Evolutionary conservation across 495 filamentous ascomycete genomes (phyloP), one percentile per base, ranked within the genome.

Genomic region (Lepidopterella palustris): DNA sequence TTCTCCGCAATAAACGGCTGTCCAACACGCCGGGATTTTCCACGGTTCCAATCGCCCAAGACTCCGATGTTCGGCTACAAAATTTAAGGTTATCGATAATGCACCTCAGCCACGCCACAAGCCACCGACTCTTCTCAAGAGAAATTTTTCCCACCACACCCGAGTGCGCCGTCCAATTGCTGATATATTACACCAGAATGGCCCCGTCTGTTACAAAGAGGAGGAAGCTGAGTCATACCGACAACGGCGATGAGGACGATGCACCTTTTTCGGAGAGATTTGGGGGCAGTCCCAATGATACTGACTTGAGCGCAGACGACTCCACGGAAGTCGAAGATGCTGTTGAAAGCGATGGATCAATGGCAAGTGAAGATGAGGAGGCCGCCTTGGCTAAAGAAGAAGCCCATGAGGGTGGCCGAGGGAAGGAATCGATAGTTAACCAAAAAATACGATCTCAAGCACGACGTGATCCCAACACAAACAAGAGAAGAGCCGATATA

Each of bases 191-290:
- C 18, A 10, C 23, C 15, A 60, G 2, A 32, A 74, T 72, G 70
- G 59, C 68, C 9, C 42, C 54, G 29, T 61, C 60, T 5, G 65
- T 59, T n/a, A 57, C 35, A 8, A 74, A 74, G 58, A 61, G 64
- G 45, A 68, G 71, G 49, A 74, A 72, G 59, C 29, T 72, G 10
- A 59, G 59, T 11, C 65, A 69, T 57, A 45, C 59, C 24, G 57
- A 65, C 5, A 63, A 60, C 29, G 53, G 56, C 20, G 57, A 63
- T 11, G 54, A 61, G 2, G 62, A 53, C 25, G 63, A 57, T 29
- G 60, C 29, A 11, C 59, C 64, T 6, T 64, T 66, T 35, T 42
- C 47, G 11, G 65, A 55, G 11, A 49, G 55, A 26, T 10, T 15
- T 26, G 27, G 40, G 3, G 29, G 25, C 25, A 25, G n/a, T 32